A percentile compares a stretch with the other conserved stretches of the same genome.
Conservation (phyloP, 2,329 filamentous ascomycete species). For the Penicillium sp. region DNA sequence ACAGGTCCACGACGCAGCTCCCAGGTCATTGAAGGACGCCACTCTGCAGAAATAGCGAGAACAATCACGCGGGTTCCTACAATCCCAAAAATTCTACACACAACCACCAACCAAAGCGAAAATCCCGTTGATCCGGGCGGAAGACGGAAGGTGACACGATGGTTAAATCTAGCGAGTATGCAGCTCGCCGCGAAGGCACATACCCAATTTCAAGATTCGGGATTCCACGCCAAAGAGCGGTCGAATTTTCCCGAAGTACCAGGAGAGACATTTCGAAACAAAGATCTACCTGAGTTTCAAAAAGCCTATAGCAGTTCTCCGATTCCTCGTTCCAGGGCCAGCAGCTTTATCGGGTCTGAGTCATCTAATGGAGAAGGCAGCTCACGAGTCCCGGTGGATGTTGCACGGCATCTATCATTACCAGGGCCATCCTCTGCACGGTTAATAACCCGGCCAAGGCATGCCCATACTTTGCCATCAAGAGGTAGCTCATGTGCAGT, state of each 20-base stretch:
- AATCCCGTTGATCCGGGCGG: constrained; percentile 31
- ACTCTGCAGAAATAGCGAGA: background rate
- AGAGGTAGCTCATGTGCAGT: constrained; percentile 3
- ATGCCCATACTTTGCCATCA: constrained; percentile 19
- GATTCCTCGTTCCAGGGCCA: constrained; percentile 17
- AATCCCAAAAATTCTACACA: constrained; percentile 1
- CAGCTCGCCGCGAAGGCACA: constrained; percentile 54
- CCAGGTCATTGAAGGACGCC: background rate
- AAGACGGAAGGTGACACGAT: constrained; percentile 49
- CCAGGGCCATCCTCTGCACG: constrained; percentile 7
- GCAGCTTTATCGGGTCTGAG: constrained; percentile 19
- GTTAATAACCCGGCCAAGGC: background rate
- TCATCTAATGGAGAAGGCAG: constrained; percentile 21
- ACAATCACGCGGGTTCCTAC: constrained; percentile 1
- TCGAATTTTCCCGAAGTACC: constrained; percentile 61
- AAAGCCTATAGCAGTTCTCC: constrained; percentile 35
- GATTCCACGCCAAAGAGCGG: constrained; percentile 53
- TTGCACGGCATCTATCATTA: constrained; percentile 11
- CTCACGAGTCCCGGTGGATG: constrained; percentile 5
- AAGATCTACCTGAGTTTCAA: constrained; percentile 42
- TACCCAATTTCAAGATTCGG: constrained; percentile 54
- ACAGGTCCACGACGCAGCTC: constrained; percentile 2
- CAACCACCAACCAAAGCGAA: constrained; percentile 21
- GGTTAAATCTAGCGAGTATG: constrained; percentile 50
- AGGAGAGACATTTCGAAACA: constrained; percentile 56